Base-by-base conservation (phyloP, 768 basidiomycete species). In the Fistulinella prunicolor region DNA sequence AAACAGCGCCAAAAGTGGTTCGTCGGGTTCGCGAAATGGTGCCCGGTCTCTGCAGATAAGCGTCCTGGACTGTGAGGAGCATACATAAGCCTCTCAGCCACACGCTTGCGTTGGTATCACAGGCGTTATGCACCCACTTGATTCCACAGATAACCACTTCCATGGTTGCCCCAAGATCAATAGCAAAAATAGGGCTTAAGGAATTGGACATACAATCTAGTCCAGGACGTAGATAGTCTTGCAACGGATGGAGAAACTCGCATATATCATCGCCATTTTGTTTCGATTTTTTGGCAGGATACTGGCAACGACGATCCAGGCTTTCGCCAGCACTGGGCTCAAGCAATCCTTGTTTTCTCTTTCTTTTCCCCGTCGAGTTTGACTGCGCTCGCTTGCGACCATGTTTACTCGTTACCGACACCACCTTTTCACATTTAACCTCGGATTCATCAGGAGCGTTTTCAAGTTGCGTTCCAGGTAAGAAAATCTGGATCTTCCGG, bases 1-100 rank as follows among this genome's bases (percentile, higher is more conserved):
- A 94, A 71, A 50, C 86, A 86, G 37, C 67, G 70, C 86, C 86
- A 92, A 64, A 92, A 92, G 53, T 90, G 88, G 58, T 94, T 93
- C 3, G 82, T 83, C 0, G 82, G 83, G 58, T 86, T 80, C 1
- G 82, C 86, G 56, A 82, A 94, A 62, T 93, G 89, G 62, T 89
- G 86, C 0, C 90, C 90, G 3, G 74, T 71, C 47, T 74, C 73
- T 0, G 86, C 83, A 0, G 89, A 90, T 61, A 70, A 76, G 53
- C 76, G 65, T 1, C 88, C 89, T 3, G 86, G 86, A 58, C 85
- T 89, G 24, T 43, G 44, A 42, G 1, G 26, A 9, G 16, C 3
- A n/a, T 9, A 20, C 6, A 20, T 20, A 4, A 28, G 2, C n/a
- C 39, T 16, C 22, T 50, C 29, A 51, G 24, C 30, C 3, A 44